Base-by-base conservation (phyloP, 2,329 filamentous ascomycete genomes). In the Endoconidiophora laricicola region DNA sequence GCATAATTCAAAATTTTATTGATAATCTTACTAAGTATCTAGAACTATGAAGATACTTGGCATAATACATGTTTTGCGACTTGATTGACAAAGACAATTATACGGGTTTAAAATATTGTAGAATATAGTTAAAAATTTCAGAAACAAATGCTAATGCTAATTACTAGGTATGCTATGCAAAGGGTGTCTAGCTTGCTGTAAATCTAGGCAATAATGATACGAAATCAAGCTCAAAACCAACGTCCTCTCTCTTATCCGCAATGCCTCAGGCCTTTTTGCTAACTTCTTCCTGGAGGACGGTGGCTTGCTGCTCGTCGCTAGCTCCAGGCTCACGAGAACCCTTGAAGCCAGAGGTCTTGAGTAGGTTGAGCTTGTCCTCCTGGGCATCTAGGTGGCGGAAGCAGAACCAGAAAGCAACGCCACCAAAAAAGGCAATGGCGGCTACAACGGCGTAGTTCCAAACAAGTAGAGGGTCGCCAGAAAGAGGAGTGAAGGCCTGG, bases 361-460 rank as follows among this genome's bases (percentile, higher is more conserved):
- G 63, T 71, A 77, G 72, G 62, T 87, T 87, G 56, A 82, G 66
- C 57, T 70, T 67, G 61, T 86, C 83, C 60, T 87, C 83, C 55
- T 79, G 67, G 23, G 63, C 65, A 59, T 87, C 83, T 7, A 82
- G 67, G n/a, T 73, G 67, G 38, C 70, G 66, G 67, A 82, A 83
- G 58, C 71, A 75, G 58, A 79, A 61, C 80, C 81, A 87, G 66
- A 87, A 86, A 2, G 69, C 67, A 3, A 70, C 54, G 22, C 78
- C 80, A 36, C 79, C 82, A 6, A 79, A 47, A 37, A 76, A 71
- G 0, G 81, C 73, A 47, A 86, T 67, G 52, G 76, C 65, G 4
- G 80, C 77, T 16, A 83, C 72, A 16, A 69, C 61, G 6, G 68
- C 72, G 63, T 87, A 87, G 66, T 86, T 84, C 79, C 80, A 85